These are phyloP conservation scores for Claviceps sp. DNA, from an alignment of 2,329 filamentous ascomycete species.

Conservation along the genomic window DNA sequence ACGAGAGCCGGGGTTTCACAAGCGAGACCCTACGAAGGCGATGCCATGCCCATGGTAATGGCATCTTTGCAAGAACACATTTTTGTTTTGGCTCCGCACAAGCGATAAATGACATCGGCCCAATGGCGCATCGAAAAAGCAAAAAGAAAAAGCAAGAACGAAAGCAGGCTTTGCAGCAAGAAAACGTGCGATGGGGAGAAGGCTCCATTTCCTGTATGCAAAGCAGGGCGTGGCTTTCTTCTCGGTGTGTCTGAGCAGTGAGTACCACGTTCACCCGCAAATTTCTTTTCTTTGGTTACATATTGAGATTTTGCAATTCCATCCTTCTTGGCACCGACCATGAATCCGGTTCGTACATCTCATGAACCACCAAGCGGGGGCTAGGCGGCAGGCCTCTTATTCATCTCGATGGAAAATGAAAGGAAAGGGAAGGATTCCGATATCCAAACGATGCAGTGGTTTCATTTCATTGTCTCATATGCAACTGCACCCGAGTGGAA, in stretches of 20 bases:
- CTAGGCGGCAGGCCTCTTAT: too few relatives aligned
- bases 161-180: background rate
- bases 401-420: too few relatives aligned
- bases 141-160: background rate
- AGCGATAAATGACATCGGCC: background rate
- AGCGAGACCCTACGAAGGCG: background rate
- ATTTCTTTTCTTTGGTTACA: too few relatives aligned
- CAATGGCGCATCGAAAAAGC: background rate
- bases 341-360: too few relatives aligned
- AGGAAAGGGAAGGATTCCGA: too few relatives aligned
- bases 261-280: too few relatives aligned
- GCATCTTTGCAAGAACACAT: background rate
- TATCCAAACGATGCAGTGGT: too few relatives aligned
- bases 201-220: background rate
- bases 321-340: too few relatives aligned
- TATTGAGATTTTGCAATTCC: too few relatives aligned
- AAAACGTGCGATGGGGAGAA: background rate
- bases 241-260: constrained; percentile 2
- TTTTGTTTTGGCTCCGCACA: background rate
- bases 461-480: too few relatives aligned
- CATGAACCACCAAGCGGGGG: too few relatives aligned
- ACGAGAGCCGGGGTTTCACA: background rate
- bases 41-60: background rate
- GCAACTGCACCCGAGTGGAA: too few relatives aligned
- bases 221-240: background rate